These are phyloP conservation scores for Penicillium frequentans DNA, from an alignment of 2,329 filamentous ascomycete species.

Conservation along the genomic window DNA sequence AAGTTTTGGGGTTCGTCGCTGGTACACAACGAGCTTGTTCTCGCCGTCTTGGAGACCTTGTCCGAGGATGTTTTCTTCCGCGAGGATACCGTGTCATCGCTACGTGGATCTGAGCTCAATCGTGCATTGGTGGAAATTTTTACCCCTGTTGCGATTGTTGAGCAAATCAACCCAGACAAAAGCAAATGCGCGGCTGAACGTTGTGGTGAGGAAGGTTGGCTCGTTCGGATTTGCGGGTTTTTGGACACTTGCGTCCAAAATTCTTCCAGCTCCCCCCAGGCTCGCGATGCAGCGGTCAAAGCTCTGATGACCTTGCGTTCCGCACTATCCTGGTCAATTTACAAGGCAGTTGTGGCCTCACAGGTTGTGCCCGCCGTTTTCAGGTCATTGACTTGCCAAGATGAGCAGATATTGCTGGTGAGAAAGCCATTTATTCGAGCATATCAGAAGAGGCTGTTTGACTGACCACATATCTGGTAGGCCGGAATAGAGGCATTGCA, in stretches of 20 bases:
- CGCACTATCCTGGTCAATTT: conserved; percentile 82
- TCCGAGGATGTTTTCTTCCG: conserved; percentile 93
- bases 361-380: conserved; percentile 70
- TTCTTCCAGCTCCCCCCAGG: conserved; percentile 64
- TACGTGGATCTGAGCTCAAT: conserved; percentile 81
- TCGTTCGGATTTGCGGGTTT: conserved; percentile 72
- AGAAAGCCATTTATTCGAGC: conserved; percentile 20
- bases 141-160: conserved; percentile 72
- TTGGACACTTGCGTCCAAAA: conserved; percentile 71
- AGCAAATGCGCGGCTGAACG: conserved; percentile 69
- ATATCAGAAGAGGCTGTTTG: neutral
- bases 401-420: conserved; percentile 74
- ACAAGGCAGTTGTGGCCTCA: conserved; percentile 73
- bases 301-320: conserved; percentile 75
- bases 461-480: conserved; percentile 44
- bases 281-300: conserved; percentile 71
- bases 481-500: conserved; percentile 81
- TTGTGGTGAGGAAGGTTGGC: conserved; percentile 81
- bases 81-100: conserved; percentile 80
- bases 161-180: conserved; percentile 73
- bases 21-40: conserved; percentile 79
- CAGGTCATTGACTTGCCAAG: conserved; percentile 67
- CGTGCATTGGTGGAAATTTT: conserved; percentile 93
- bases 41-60: conserved; percentile 84
- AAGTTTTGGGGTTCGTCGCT: conserved; percentile 69